Base-by-base conservation (phyloP, 805 yeast genomes). In the Metschnikowia aberdeeniae region DNA sequence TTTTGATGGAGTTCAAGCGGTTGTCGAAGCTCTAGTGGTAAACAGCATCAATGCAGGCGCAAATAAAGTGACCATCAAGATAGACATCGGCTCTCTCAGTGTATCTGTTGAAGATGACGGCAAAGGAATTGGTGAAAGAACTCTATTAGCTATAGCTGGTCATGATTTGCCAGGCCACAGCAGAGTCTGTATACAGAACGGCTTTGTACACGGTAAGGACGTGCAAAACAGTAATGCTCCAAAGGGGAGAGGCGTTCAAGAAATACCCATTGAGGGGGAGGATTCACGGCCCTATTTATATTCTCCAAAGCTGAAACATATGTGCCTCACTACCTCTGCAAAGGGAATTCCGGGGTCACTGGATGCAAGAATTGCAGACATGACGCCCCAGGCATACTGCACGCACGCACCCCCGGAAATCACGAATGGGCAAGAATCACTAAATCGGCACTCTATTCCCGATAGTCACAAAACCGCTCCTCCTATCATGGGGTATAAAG, bases 91-190 rank as follows among this genome's bases (percentile, higher is more conserved):
- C 0, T 53, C 64, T 1, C 52, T 75, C 6, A 56, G 65, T 19
- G 54, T 73, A 10, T 51, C 53, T 4, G 81, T 87, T 0, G 49
- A 50, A 1, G 97, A 90, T 61, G 70, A 90, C 60, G 97, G 97
- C 0, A 24, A 17, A 2, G 97, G 97, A 0, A 78, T 90, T 9
- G 28, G 14, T 6, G 42, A 10, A 7, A 11, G 13, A 22, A 13
- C 42, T 39, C 8, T 27, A 17, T 13, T 6, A 29, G 32, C 13
- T 29, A 13, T 29, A 13, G 32, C 32, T 12, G n/a, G 14, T 29
- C 32, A 29, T 12, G 32, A 12, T 5, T 13, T 29, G 13, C 32
- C 14, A 13, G 32, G 32, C 32, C 13, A 29, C 32, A 29, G 26
- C 26, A 22, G 26, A 22, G 26, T 22, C 26, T 22, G 26, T 22